Evolutionary conservation across 805 yeast genomes (phyloP), one percentile per base, ranked within the genome.

Genomic region (Metschnikowia lochheadii): DNA sequence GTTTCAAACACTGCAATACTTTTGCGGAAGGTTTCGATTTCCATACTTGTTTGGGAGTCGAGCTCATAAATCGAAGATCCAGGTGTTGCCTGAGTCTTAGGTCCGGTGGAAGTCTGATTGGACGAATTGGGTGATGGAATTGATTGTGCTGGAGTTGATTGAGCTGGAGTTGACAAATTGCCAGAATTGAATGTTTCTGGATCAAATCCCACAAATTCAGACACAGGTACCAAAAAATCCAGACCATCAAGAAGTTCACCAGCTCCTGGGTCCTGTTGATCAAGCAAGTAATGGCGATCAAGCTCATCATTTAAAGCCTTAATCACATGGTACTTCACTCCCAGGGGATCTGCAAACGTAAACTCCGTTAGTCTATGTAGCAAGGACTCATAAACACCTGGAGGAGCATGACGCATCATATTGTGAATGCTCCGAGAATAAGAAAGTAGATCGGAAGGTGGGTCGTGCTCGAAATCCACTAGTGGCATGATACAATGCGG

Each of bases 401-500:
- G 45, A 13, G 49, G 42, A 18, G 47, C 46, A 2, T 29, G 17
- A 6, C 39, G 35, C 37, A 52, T 44, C 39, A 49, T 47, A 14
- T 36, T 34, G 10, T 51, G 52, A 42, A 52, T 44, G 32, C 53
- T 47, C 18, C 41, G 26, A 23, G 50, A 46, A 15, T 49, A 55
- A 7, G 62, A 58, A 11, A 67, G 32, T 20, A 64, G 52, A 46
- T 66, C 70, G 2, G 60, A 43, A 8, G 58, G 57, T 6, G 40
- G 48, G 6, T 46, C 44, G 3, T 43, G 43, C 20, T 62, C 63
- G 36, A 60, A 63, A 15, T 58, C 57, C 0, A 70, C 57, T 26
- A 71, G 50, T 5, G 73, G 73, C 20, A 64, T 46, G 11, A 67
- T 49, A 18, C 55, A 55, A 44, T 63, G 65, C 3, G 72, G 70